A percentile compares a stretch with the other conserved stretches of the same genome.
Evolutionary conservation across 768 basidiomycete genomes (phyloP).

Genomic region (Terana coerulea): DNA sequence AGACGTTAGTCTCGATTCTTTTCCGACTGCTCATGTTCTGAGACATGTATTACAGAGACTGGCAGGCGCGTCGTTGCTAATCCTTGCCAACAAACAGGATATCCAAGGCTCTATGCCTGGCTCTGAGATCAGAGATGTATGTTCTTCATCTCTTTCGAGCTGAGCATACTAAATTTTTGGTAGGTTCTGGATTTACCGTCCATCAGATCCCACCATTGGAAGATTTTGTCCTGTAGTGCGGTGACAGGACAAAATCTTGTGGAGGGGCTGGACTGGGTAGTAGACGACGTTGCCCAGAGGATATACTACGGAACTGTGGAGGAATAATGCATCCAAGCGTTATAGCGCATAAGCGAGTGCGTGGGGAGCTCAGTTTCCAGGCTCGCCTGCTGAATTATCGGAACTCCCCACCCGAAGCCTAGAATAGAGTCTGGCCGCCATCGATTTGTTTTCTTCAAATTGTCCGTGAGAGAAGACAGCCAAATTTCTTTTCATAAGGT

Average conservation of each 20-base stretch:
- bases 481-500: too few species aligned
- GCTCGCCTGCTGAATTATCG: too few species aligned
- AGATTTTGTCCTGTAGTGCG: slow-evolving; percentile 88
- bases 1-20: slow-evolving; percentile 61
- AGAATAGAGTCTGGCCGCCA: too few species aligned
- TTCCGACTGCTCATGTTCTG: background rate
- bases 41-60: slow-evolving; percentile 61
- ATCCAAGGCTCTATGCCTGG: slow-evolving; percentile 82
- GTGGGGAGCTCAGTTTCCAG: too few species aligned
- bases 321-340: background rate
- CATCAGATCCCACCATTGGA: slow-evolving; percentile 89
- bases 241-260: slow-evolving; percentile 84
- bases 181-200: slow-evolving; percentile 77
- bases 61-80: slow-evolving; percentile 91
- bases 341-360: too few species aligned
- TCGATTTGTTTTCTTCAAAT: too few species aligned
- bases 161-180: background rate
- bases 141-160: slow-evolving; percentile 18
- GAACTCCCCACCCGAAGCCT: too few species aligned
- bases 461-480: too few species aligned
- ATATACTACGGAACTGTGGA: slow-evolving; percentile 70
- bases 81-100: slow-evolving; percentile 99
- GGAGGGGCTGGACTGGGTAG: slow-evolving; percentile 88
- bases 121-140: slow-evolving; percentile 77
- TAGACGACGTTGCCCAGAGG: slow-evolving; percentile 80